Evolutionary conservation across 148 eudicot species (phyloP), one percentile per base, ranked within the genome.

Genomic region (Chenopodium formosanum): DNA sequence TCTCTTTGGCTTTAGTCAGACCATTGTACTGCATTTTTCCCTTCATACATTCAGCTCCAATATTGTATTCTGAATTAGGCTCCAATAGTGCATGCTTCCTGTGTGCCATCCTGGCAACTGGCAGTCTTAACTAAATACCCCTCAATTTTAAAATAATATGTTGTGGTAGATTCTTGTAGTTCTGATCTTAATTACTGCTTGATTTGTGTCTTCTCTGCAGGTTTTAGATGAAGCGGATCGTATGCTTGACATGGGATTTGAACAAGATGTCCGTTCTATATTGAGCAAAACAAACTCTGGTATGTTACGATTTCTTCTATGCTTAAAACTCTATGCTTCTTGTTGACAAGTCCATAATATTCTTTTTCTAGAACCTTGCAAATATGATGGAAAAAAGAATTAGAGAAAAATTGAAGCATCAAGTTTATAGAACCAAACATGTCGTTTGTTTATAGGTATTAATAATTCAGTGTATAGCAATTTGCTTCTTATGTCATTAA

Each of bases 231-330:
- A 97, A 91, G 99, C 99, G 73, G 98, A 94, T 86, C 90, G 98
- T 32, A 97, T 97, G 99, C 99, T 94, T 85, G 98, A 97, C 79
- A 90, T 94, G 98, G 99, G 99, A 78, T 97, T 97, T 90, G 99
- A 97, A 82, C 95, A 92, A 37, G 98, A 92, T 83, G 99, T 97
- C 81, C 98, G 99, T 56, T 83, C 94, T 70, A 97, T 94, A 81
- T 84, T 94, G 83, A 88, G 96, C 80, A 89, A 93, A 81, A 93
- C 98, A 78, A 76, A 86, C 85, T 86, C 93, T 76, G 90, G 99
- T 97, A 90, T 77, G 94, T 70, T 53, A 11, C 64, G 27, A 31
- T 29, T 46, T 27, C 40, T 53, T 62, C 19, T 53, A 13, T 68
- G 4, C 46, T 37, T 4, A n/a, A 58, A 14, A 14, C 1, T 63